Conservation (phyloP, 768 basidiomycete species). For the Lactarius akahatsu region DNA sequence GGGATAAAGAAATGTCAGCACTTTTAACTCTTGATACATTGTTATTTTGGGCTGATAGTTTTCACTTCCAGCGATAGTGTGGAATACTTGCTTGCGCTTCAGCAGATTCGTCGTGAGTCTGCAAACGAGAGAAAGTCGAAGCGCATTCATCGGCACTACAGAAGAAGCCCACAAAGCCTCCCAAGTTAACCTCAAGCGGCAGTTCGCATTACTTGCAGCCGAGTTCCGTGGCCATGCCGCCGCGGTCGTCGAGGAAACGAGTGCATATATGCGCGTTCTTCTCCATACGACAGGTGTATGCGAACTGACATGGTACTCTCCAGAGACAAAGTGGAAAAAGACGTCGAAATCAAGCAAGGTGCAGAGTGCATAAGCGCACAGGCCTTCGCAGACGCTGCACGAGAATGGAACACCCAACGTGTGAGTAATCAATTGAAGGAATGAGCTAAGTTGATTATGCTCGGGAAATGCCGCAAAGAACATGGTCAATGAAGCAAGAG, state of each 20-base stretch:
- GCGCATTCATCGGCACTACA: neutral
- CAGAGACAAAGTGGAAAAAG: constrained; percentile 19
- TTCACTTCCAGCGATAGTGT: constrained; percentile 11
- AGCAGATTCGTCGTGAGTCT: constrained; percentile 21
- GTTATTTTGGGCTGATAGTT: neutral
- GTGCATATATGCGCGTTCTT: constrained; percentile 28
- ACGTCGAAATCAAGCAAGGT: constrained; percentile 4
- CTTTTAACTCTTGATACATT: neutral
- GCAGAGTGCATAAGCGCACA: constrained; percentile 2
- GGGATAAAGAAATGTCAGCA: constrained; percentile 10
- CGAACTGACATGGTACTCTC: neutral
- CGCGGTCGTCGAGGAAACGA: constrained; percentile 20
- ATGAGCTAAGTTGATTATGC: neutral
- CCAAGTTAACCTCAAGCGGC: constrained; percentile 15
- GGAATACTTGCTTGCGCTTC: constrained; percentile 17
- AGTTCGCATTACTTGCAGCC: constrained; percentile 10
- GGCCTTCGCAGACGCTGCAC: constrained; percentile 6
- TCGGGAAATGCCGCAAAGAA: constrained; percentile 4
- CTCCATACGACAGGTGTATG: neutral
- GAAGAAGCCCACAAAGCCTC: constrained; percentile 12
- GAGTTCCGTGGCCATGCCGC: constrained; percentile 21
- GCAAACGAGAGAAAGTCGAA: neutral
- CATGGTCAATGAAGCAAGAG: constrained; percentile 16
- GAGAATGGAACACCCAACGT: constrained; percentile 17
- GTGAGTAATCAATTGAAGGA: constrained; percentile 9